These are phyloP conservation scores for Emmonsiellopsis sp. DNA, from an alignment of 2,329 filamentous ascomycete genomes.

Conservation along the genomic window DNA sequence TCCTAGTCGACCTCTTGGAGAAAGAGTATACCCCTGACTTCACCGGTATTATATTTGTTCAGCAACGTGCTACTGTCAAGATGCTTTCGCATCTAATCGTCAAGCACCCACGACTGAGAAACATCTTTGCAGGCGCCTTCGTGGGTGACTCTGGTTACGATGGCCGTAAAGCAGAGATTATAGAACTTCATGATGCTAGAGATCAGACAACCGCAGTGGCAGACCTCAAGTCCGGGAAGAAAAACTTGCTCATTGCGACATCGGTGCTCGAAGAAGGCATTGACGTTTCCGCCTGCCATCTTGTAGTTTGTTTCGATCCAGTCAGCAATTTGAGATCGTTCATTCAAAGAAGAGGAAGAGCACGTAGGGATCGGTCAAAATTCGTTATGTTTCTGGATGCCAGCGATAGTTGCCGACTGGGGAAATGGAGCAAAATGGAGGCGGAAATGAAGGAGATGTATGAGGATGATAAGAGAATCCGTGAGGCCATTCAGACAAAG, in stretches of 20 bases:
- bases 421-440: conserved; percentile 60
- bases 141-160: conserved; percentile 40
- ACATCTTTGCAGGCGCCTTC: conserved; percentile 39
- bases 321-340: conserved; percentile 56
- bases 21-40: conserved; percentile 38
- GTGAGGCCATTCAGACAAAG: conserved; percentile 35
- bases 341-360: conserved; percentile 55
- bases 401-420: conserved; percentile 22
- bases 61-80: conserved; percentile 51
- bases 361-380: conserved; percentile 47
- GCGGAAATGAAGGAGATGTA: conserved; percentile 62
- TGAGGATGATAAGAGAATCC: conserved; percentile 51
- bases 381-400: conserved; percentile 42
- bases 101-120: conserved; percentile 36
- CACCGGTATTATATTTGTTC: conserved; percentile 56
- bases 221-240: conserved; percentile 43
- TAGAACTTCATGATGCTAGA: conserved; percentile 38
- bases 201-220: conserved; percentile 43
- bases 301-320: conserved; percentile 55
- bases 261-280: conserved; percentile 53
- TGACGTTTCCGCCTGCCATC: conserved; percentile 52
- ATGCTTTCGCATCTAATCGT: conserved; percentile 51
- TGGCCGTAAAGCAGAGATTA: conserved; percentile 37
- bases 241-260: conserved; percentile 50
- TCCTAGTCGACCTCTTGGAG: conserved; percentile 46